phyloP scores from a whole-genome alignment of 1,284 basidiomycete species.

The Quambalaria eucalypti region DNA sequence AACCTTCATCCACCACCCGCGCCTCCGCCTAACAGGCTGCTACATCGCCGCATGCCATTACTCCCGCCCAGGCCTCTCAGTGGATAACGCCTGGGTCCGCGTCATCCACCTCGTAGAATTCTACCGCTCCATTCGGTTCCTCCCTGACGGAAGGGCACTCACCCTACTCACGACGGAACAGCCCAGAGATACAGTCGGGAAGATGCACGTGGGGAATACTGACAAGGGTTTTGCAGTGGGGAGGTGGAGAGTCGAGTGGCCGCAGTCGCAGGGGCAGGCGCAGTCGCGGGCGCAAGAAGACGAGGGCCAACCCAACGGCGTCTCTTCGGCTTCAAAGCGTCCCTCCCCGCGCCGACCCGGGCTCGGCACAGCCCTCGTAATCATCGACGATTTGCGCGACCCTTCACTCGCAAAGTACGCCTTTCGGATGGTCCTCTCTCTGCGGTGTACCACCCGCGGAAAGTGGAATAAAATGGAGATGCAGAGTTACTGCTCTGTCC shows the following conservation, averaged over 20 bases:
- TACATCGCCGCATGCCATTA: conserved; percentile 44
- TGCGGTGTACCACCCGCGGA: conserved; percentile 60
- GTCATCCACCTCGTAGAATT: conserved; percentile 52
- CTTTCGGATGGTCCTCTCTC: conserved; percentile 71
- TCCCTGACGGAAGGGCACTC: conserved; percentile 73
- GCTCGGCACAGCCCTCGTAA: conserved; percentile 23
- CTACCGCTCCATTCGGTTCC: conserved; percentile 74
- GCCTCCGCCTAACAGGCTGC: conserved; percentile 37
- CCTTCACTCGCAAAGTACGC: conserved; percentile 56
- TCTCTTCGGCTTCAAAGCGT: not conserved
- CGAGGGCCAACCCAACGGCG: not conserved
- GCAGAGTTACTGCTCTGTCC: conserved; percentile 56
- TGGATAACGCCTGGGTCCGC: conserved; percentile 40
- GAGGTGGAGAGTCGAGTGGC: conserved; percentile 37
- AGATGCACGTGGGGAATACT: conserved; percentile 61
- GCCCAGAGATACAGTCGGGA: conserved; percentile 67
- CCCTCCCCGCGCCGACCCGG: too few relatives aligned
- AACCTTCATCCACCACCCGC: conserved; percentile 38
- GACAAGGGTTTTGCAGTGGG: conserved; percentile 64
- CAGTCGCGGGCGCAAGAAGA: not conserved
- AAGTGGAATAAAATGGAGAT: conserved; percentile 80
- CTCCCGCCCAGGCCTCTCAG: conserved; percentile 31
- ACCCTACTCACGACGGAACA: conserved; percentile 74
- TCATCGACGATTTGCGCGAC: conserved; percentile 36
- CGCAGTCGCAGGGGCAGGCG: not conserved